Base-by-base conservation (phyloP, 2,329 filamentous ascomycete species). In the Pseudogymnoascus sp. region DNA sequence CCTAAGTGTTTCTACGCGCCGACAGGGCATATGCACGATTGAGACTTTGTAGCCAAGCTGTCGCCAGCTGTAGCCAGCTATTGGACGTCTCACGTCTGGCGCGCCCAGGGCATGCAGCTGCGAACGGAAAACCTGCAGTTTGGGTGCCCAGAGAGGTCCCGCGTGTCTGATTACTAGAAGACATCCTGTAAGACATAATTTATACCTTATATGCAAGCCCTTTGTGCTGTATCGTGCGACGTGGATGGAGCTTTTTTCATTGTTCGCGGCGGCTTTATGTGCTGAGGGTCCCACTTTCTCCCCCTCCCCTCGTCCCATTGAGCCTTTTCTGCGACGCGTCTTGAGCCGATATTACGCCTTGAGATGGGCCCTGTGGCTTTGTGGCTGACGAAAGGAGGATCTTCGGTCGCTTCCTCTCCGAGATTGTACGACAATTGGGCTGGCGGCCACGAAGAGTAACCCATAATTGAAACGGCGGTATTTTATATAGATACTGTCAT, bases 1-100 rank as follows among this genome's bases (percentile, higher is more conserved):
- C 43, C 43, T 50, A 50, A 50, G 43, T 50, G 43, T 50, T 50
- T 50, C 43, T 50, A 50, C 43, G 43, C 43, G 43, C 43, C 43
- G 43, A 50, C 16, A 25, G 43, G 43, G 25, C 25, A 50, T 30
- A 50, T 50, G 43, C 43, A 50, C 22, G 43, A 50, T 30, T 50
- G 25, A 50, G 43, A 50, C 43, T 50, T 50, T 16, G 14, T 47
- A 47, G 22, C 38, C 38, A 41, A 12, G 20, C 20, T 32, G 30
- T 32, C 3, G n/a, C 34, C 11, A 35, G 2, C 34, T 14, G 12
- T 14, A 3, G 11, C 34, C 34, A 35, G 34, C 43, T 50, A 50
- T 50, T 50, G 25, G 43, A 28, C 43, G 12, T 50, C 43, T 30
- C 30, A 28, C 25, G 22, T 50, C 43, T 50, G 25, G 43, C 43